phyloP scores from a whole-genome alignment of 371 early-diverging fungal genomes.

The Lichtheimia ornata region DNA sequence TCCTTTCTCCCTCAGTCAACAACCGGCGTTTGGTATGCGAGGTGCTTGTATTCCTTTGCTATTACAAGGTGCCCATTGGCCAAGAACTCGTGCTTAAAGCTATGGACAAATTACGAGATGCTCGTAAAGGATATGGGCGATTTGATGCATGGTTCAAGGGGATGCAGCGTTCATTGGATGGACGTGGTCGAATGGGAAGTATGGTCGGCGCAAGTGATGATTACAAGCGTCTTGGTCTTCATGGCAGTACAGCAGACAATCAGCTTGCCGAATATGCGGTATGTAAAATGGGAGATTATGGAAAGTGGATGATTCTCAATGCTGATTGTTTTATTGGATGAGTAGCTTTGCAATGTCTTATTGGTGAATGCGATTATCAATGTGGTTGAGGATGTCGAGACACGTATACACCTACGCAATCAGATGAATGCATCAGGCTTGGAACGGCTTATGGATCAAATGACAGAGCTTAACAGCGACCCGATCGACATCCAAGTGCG shows the following conservation, averaged over 20 bases:
- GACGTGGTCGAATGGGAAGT: constrained; percentile 84
- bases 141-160: constrained; percentile 87
- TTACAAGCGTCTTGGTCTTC: constrained; percentile 61
- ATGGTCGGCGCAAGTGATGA: constrained; percentile 82
- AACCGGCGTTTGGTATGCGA: constrained; percentile 81
- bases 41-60: constrained; percentile 80
- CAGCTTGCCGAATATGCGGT: constrained; percentile 78
- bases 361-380: constrained; percentile 84
- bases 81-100: constrained; percentile 77
- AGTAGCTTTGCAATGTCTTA: constrained; percentile 75
- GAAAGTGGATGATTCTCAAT: background rate
- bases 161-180: constrained; percentile 70
- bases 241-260: constrained; percentile 58
- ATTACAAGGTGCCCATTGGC: constrained; percentile 74
- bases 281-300: constrained; percentile 12
- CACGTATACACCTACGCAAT: constrained; percentile 77
- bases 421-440: constrained; percentile 79
- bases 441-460: constrained; percentile 71
- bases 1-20: constrained; percentile 71
- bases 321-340: too few relatives aligned
- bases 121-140: constrained; percentile 58
- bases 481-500: constrained; percentile 74
- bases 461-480: constrained; percentile 67
- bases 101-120: constrained; percentile 59
- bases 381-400: constrained; percentile 77